phyloP scores from a whole-genome alignment of 495 filamentous ascomycete genomes.

The Hypoxylon fuscum region DNA sequence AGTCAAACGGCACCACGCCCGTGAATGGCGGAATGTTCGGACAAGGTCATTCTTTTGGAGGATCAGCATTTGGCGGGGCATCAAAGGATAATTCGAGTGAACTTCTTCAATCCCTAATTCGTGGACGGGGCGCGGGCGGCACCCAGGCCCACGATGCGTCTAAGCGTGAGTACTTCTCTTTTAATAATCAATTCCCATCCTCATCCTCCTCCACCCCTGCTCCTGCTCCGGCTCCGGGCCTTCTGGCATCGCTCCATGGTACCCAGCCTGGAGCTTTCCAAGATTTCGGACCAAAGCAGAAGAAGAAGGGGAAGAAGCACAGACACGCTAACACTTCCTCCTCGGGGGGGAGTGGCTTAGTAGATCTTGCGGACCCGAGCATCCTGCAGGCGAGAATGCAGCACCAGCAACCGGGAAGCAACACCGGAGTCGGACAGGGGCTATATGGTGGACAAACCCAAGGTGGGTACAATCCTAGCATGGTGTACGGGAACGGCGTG shows the following conservation, averaged over 20 bases:
- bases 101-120: slow-evolving; percentile 79
- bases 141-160: slow-evolving; percentile 77
- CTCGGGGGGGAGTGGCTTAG: slow-evolving; percentile 95
- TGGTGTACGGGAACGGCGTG: slow-evolving; percentile 81
- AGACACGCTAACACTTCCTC: slow-evolving; percentile 99
- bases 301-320: slow-evolving; percentile 99
- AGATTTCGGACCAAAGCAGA: slow-evolving; percentile 91
- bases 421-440: slow-evolving; percentile 84
- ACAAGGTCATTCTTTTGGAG: slow-evolving; percentile 71
- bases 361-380: slow-evolving; percentile 99
- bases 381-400: slow-evolving; percentile 98
- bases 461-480: slow-evolving; percentile 95
- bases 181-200: slow-evolving; percentile 79
- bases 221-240: slow-evolving; percentile 86
- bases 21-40: slow-evolving; percentile 72
- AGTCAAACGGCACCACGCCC: slow-evolving; percentile 91
- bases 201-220: slow-evolving; percentile 84
- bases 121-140: slow-evolving; percentile 59
- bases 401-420: slow-evolving; percentile 73
- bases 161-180: slow-evolving; percentile 94
- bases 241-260: slow-evolving; percentile 90
- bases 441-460: slow-evolving; percentile 90
- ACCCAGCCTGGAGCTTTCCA: slow-evolving; percentile 82
- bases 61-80: slow-evolving; percentile 59
- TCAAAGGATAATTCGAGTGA: slow-evolving; percentile 76